Conservation (phyloP, 2,329 filamentous ascomycete species). For the Fusarium annulatum region DNA sequence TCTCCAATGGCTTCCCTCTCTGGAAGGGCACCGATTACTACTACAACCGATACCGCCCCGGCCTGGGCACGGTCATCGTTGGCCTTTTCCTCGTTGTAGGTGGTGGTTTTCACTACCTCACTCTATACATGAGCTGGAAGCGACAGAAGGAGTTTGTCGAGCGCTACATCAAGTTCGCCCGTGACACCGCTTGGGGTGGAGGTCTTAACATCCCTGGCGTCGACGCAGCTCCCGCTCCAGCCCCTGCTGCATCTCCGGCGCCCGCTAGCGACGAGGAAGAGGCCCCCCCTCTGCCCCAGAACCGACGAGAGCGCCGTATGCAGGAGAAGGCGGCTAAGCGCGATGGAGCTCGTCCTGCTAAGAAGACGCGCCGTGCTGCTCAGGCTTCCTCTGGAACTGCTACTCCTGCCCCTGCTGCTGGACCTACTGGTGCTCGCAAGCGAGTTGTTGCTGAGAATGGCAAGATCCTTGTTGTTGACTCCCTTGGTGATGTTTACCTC, state of each 20-base stretch:
- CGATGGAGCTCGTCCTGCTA: conserved; percentile 66
- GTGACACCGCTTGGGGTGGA: conserved; percentile 90
- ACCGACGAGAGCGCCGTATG: conserved; percentile 87
- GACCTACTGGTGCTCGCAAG: conserved; percentile 81
- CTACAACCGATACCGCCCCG: conserved; percentile 92
- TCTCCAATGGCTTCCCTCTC: conserved; percentile 89
- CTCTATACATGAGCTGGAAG: conserved; percentile 87
- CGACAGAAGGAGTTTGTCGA: conserved; percentile 91
- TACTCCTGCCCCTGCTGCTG: conserved; percentile 59
- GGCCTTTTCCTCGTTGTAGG: conserved; percentile 86
- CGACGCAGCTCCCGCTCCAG: conserved; percentile 58
- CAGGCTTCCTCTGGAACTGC: conserved; percentile 55
- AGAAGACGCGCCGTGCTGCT: conserved; percentile 58
- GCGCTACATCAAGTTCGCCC: conserved; percentile 89
- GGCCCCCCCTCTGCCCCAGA: conserved; percentile 68
- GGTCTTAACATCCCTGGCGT: conserved; percentile 78
- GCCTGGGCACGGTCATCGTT: conserved; percentile 83
- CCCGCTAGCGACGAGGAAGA: conserved; percentile 61
- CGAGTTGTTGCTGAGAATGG: conserved; percentile 93
- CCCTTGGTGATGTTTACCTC: conserved; percentile 91
- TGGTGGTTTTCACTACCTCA: conserved; percentile 87
- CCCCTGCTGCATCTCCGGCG: conserved; percentile 57
- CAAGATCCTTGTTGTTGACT: conserved; percentile 93
- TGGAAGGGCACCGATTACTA: conserved; percentile 99
- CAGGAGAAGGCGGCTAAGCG: conserved; percentile 87